Conservation (phyloP, 2,329 filamentous ascomycete species). For the Ilyonectria destructans region DNA sequence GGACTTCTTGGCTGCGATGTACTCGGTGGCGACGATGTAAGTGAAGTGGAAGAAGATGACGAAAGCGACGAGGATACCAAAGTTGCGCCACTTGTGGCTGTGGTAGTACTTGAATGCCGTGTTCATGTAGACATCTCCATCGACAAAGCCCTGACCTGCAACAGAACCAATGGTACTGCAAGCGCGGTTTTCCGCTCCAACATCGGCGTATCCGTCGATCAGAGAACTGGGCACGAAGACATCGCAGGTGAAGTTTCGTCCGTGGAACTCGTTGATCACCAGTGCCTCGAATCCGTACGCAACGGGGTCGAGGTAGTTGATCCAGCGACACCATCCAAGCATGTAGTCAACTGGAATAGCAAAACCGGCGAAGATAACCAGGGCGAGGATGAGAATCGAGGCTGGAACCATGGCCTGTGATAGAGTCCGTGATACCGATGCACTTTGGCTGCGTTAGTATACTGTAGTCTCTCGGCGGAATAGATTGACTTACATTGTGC, state of each 20-base stretch:
- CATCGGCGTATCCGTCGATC: slow-evolving; percentile 51
- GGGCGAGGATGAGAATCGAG: slow-evolving; percentile 55
- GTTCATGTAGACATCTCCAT: slow-evolving; percentile 65
- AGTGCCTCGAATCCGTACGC: slow-evolving; percentile 78
- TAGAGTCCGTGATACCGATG: slow-evolving; percentile 67
- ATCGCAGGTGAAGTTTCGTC: slow-evolving; percentile 48
- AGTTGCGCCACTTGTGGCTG: slow-evolving; percentile 69
- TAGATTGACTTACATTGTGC: slow-evolving; percentile 48
- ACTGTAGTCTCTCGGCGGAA: fast-evolving
- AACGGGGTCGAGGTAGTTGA: slow-evolving; percentile 77
- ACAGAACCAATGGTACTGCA: slow-evolving; percentile 66
- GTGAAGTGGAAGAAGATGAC: slow-evolving; percentile 63
- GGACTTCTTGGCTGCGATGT: slow-evolving; percentile 64
- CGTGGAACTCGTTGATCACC: slow-evolving; percentile 77
- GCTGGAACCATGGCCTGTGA: slow-evolving; percentile 63
- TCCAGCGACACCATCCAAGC: slow-evolving; percentile 79
- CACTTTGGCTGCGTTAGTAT: slow-evolving; percentile 39
- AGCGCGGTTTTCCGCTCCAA: slow-evolving; percentile 53
- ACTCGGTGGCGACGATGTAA: slow-evolving; percentile 68
- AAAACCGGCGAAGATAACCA: slow-evolving; percentile 66
- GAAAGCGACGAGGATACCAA: slow-evolving; percentile 71
- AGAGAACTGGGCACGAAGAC: slow-evolving; percentile 46
- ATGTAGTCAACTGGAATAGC: slow-evolving; percentile 62
- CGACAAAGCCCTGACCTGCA: slow-evolving; percentile 61
- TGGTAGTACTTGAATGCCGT: slow-evolving; percentile 64